Conservation (phyloP, 192 early-diverging fungal genomes). For the Coemansia pectinata region DNA sequence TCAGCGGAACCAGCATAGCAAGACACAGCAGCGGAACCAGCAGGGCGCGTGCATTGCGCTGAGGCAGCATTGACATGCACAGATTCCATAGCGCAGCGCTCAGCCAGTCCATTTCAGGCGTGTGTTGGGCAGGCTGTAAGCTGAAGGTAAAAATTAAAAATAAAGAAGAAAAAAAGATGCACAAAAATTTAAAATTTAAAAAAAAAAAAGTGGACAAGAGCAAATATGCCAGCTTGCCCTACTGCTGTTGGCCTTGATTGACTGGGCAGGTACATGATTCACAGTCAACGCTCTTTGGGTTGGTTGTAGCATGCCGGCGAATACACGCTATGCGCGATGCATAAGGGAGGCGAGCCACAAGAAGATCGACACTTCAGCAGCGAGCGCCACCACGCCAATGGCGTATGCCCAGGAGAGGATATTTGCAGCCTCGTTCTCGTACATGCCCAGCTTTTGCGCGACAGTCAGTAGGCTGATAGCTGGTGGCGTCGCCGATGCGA, state of each 20-base stretch:
- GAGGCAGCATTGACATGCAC: slow-evolving; percentile 51
- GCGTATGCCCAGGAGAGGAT: slow-evolving; percentile 66
- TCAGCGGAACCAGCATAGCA: slow-evolving; percentile 30
- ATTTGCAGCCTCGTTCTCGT: slow-evolving; percentile 63
- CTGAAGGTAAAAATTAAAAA: background rate
- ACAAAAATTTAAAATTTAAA: slow-evolving; percentile 1
- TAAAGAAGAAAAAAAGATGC: background rate
- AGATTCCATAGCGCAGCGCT: slow-evolving; percentile 43
- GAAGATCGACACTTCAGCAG: slow-evolving; percentile 39
- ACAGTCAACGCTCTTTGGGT: background rate
- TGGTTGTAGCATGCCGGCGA: no score
- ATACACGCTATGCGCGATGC: background rate
- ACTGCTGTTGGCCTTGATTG: background rate
- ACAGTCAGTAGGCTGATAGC: slow-evolving; percentile 69
- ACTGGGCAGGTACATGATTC: background rate
- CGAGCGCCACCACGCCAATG: slow-evolving; percentile 27
- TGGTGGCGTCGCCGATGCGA: slow-evolving; percentile 63
- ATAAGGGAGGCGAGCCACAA: slow-evolving; percentile 29
- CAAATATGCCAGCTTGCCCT: background rate
- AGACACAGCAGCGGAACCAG: slow-evolving; percentile 44
- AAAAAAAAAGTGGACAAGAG: background rate
- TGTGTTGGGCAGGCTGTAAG: background rate
- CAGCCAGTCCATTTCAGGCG: slow-evolving; percentile 36
- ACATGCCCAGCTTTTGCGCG: slow-evolving; percentile 63
- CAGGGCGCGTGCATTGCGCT: slow-evolving; percentile 47